Conservation (phyloP, 352 stramenopile species). For the Globisporangium mamillatum region DNA sequence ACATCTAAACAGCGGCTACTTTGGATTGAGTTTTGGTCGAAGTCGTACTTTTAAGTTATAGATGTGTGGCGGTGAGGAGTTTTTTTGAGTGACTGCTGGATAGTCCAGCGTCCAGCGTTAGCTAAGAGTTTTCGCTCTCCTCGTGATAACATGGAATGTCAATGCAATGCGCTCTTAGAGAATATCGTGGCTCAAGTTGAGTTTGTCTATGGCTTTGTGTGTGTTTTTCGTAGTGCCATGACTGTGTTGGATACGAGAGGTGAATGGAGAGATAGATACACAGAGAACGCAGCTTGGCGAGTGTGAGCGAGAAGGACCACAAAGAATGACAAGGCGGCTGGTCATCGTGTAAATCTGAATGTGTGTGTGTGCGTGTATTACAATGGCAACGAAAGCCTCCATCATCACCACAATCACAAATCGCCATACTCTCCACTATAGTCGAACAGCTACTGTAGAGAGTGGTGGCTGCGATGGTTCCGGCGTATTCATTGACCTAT, state of each 20-base stretch:
- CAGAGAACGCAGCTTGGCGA: not conserved
- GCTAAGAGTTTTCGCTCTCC: not conserved
- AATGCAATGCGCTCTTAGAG: not conserved
- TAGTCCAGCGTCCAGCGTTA: not conserved
- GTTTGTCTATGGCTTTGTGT: not conserved
- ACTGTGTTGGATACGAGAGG: not conserved
- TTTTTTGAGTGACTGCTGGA: not conserved
- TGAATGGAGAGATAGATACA: not conserved
- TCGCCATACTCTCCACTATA: not conserved
- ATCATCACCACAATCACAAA: not conserved
- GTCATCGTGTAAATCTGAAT: not conserved
- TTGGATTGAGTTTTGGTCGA: not conserved
- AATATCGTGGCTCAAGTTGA: not conserved
- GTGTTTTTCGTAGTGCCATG: not conserved
- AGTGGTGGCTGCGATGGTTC: not conserved
- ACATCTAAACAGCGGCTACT: conserved; percentile 25
- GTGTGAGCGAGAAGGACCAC: not conserved
- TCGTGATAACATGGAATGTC: not conserved
- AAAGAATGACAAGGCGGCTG: not conserved
- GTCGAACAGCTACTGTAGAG: not conserved
- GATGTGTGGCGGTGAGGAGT: not conserved
- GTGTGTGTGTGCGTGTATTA: conserved; percentile 2
- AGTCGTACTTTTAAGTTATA: conserved; percentile 13
- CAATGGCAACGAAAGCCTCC: conserved; percentile 1
- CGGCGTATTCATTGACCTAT: conserved; percentile 1